Evolutionary conservation across 306 rosid species (phyloP), one percentile per base, ranked within the genome.

Genomic region (Abrus pulchellus): DNA sequence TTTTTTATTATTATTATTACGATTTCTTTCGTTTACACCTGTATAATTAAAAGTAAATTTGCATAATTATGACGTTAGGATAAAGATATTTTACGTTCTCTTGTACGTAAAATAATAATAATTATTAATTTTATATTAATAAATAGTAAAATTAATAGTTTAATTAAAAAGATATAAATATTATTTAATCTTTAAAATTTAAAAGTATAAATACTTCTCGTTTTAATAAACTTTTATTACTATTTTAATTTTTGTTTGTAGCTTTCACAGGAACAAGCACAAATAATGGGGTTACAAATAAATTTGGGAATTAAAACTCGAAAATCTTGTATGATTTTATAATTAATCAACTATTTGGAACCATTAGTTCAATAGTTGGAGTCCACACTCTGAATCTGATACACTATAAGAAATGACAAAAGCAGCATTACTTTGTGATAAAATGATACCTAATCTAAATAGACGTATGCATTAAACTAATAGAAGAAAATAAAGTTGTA

Each of bases 361-460:
- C 44, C 32, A 55, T 36, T 41, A 3, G 11, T 68, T 82, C 7
- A 40, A 62, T 47, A 56, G 13, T 43, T 76, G 36, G 59, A 62
- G 14, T 4, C 27, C 68, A 53, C 49, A 30, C 34, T 76, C 63
- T 82, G 47, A 50, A 67, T 70, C 81, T 27, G 14, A 77, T 38
- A 56, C 78, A 44, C 69, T 43, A 55, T 52, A 80, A 79, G 80
- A 81, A 85, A 84, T 77, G 94, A 87, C 87, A 84, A 79, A 76
- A 33, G 71, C 70, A 72, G 30, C 82, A 80, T 77, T 60, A 65
- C 48, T 28, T 14, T 65, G 45, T 33, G 44, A 74, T 66, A 20
- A 79, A 43, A 43, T 63, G 77, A 64, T 79, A 83, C 88, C 89
- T 82, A 89, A 87, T 84, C 84, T 20, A 82, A 77, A 83, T 78